Percentiles rank a stretch among this genome's conserved stretches.
Conservation (phyloP, 176 grass and related monocot species). For the Zoysia japonica region DNA sequence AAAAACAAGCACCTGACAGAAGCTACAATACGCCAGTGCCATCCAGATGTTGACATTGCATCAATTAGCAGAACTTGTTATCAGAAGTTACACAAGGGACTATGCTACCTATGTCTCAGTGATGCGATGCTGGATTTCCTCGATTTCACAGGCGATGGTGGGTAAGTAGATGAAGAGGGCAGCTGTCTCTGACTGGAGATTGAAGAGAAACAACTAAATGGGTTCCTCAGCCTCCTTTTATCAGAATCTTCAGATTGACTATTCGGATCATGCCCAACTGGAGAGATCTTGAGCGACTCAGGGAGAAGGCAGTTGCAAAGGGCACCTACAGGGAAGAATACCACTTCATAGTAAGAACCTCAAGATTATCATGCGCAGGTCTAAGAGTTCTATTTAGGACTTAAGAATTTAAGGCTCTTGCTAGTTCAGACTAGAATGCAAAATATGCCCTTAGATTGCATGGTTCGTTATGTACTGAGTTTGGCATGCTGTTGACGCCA, state of each 20-base stretch:
- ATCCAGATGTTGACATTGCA: slow-evolving; percentile 27
- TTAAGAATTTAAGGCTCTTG: neutral
- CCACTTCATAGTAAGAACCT: neutral
- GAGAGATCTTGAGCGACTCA: slow-evolving; percentile 80
- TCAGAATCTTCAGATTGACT: slow-evolving; percentile 70
- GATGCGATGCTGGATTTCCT: slow-evolving; percentile 37
- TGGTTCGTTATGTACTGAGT: neutral
- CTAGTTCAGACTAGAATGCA: neutral
- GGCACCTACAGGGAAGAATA: slow-evolving; percentile 51
- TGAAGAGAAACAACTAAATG: slow-evolving; percentile 87
- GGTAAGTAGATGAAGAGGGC: slow-evolving; percentile 63
- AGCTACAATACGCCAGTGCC: slow-evolving; percentile 15
- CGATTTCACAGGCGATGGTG: slow-evolving; percentile 59
- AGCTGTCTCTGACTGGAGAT: slow-evolving; percentile 76
- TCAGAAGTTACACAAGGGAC: slow-evolving; percentile 35
- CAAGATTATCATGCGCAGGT: neutral
- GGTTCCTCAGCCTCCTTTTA: slow-evolving; percentile 63
- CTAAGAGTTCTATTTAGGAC: slow-evolving; percentile 1
- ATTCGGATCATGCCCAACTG: slow-evolving; percentile 69
- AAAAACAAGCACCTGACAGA: slow-evolving; percentile 32
- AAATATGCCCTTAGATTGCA: neutral
- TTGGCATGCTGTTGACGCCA: neutral
- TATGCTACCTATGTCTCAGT: slow-evolving; percentile 49
- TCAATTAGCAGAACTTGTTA: slow-evolving; percentile 45
- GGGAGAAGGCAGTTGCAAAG: slow-evolving; percentile 93